Conservation (phyloP, 2,329 filamentous ascomycete genomes). For the Neodidymelliopsis sp. region DNA sequence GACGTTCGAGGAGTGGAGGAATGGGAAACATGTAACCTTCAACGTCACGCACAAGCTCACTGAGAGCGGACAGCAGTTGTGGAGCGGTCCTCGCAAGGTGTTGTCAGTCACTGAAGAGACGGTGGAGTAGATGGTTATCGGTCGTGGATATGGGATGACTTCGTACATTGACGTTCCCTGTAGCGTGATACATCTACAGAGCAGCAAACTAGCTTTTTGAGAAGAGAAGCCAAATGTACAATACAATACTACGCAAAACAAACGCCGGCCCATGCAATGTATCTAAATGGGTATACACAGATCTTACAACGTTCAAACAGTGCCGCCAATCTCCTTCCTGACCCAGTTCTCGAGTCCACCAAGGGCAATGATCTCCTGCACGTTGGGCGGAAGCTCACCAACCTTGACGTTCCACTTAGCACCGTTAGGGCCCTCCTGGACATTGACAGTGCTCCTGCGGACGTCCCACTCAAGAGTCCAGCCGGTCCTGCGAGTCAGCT, state of each 20-base stretch:
- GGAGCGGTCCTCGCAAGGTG: slow-evolving; percentile 11
- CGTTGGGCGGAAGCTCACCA: slow-evolving; percentile 81
- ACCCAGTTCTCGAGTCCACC: slow-evolving; percentile 87
- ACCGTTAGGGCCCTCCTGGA: slow-evolving; percentile 74
- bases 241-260: slow-evolving; percentile 6
- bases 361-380: slow-evolving; percentile 68
- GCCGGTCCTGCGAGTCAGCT: slow-evolving; percentile 75
- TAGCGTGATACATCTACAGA: neutral
- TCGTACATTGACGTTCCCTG: neutral
- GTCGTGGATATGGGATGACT: neutral
- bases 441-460: slow-evolving; percentile 70
- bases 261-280: slow-evolving; percentile 26
- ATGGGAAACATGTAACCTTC: slow-evolving; percentile 7
- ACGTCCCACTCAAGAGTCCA: slow-evolving; percentile 89
- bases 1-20: slow-evolving; percentile 1
- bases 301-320: slow-evolving; percentile 26
- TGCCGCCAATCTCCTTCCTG: slow-evolving; percentile 67
- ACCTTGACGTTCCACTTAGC: slow-evolving; percentile 80
- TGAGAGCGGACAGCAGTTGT: neutral
- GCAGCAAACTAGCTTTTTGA: slow-evolving; percentile 2
- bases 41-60: slow-evolving; percentile 15
- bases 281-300: slow-evolving; percentile 29
- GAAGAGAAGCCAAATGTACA: slow-evolving; percentile 4
- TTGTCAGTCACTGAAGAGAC: slow-evolving; percentile 8
- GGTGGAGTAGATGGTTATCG: neutral